phyloP scores from a whole-genome alignment of 805 yeast species.

The Candida loeiensis region DNA sequence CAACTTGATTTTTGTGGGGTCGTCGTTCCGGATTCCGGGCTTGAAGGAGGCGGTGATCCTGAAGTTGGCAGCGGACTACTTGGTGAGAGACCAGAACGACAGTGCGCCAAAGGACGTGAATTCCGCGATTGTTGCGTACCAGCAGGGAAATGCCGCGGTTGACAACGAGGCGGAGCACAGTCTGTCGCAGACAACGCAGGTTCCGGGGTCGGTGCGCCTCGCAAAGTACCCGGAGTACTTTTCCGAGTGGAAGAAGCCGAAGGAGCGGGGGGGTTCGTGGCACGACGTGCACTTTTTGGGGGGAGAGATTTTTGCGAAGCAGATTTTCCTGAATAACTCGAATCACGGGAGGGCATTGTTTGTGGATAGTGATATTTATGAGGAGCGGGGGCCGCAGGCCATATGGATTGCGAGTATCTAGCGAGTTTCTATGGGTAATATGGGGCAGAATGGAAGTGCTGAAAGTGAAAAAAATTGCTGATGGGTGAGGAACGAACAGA shows the following conservation, averaged over 20 bases:
- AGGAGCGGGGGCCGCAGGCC: constrained; percentile 75
- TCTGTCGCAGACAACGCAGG: constrained; percentile 46
- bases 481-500: not conserved
- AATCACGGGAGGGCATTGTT: constrained; percentile 59
- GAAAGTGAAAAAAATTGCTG: not conserved
- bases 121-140: constrained; percentile 40
- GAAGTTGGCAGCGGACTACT: constrained; percentile 52
- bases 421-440: not conserved
- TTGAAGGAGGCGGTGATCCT: constrained; percentile 66
- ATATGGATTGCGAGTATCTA: constrained; percentile 59
- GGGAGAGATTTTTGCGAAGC: constrained; percentile 83
- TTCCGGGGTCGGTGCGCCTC: constrained; percentile 69
- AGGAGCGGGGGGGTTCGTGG: constrained; percentile 53
- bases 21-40: constrained; percentile 73
- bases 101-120: constrained; percentile 30
- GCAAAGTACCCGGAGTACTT: constrained; percentile 85
- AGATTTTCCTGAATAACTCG: constrained; percentile 61
- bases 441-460: not conserved
- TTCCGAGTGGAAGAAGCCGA: constrained; percentile 81
- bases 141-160: constrained; percentile 37
- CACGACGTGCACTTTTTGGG: constrained; percentile 79
- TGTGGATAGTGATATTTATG: constrained; percentile 66
- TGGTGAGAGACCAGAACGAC: constrained; percentile 36
- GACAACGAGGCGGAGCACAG: constrained; percentile 26
- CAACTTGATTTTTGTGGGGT: constrained; percentile 74